A percentile compares a stretch with the other conserved stretches of the same genome.
Evolutionary conservation across 768 basidiomycete species (phyloP).

Genomic region (Candolleomyces efflorescens): DNA sequence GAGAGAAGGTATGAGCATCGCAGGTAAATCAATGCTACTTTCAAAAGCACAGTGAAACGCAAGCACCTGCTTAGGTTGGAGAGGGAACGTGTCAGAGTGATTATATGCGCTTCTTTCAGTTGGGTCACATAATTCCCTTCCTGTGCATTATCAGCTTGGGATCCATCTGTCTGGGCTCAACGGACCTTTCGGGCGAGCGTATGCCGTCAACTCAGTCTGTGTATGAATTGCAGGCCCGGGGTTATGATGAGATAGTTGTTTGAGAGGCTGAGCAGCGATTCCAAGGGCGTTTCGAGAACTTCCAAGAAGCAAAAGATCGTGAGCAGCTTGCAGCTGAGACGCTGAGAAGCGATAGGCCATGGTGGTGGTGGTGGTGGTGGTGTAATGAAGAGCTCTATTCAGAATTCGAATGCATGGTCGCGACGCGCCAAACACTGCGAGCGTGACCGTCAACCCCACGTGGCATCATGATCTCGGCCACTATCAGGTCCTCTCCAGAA

Average conservation of each 20-base stretch:
- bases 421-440: neutral
- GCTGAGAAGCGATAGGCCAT: no score
- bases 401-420: no score
- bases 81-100: neutral
- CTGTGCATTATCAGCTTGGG: neutral
- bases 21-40: neutral
- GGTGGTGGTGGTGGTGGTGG: no score
- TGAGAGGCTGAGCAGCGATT: neutral
- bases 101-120: neutral
- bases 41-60: neutral
- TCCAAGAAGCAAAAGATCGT: neutral
- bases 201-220: no score
- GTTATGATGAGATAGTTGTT: no score
- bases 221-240: no score
- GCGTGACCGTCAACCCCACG: neutral
- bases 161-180: no score
- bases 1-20: neutral
- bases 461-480: neutral
- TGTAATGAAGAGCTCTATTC: no score
- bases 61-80: neutral
- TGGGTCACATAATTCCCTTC: neutral
- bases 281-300: neutral
- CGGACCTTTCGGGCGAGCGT: no score
- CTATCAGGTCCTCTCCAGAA: neutral
- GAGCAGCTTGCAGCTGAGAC: slow-evolving; percentile 3